These are phyloP conservation scores for Pleurostoma richardsiae DNA, from an alignment of 2,329 filamentous ascomycete species.

Conservation along the genomic window DNA sequence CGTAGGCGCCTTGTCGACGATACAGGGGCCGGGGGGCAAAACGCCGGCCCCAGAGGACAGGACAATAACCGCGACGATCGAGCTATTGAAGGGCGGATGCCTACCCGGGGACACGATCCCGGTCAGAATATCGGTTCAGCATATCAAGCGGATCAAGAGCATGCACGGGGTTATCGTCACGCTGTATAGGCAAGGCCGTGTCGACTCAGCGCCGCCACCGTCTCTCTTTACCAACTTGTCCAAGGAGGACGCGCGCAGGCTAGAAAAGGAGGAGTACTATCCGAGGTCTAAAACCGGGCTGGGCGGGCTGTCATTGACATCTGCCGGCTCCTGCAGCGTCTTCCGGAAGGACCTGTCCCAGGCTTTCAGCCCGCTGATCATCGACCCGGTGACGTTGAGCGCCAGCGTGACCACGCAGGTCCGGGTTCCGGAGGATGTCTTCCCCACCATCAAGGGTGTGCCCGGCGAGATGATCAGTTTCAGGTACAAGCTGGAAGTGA, in stretches of 20 bases:
- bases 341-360: slow-evolving; percentile 94
- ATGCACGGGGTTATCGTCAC: slow-evolving; percentile 91
- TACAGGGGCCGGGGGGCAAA: slow-evolving; percentile 28
- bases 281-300: slow-evolving; percentile 83
- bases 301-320: slow-evolving; percentile 79
- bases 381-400: slow-evolving; percentile 74
- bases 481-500: slow-evolving; percentile 87
- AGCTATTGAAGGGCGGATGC: slow-evolving; percentile 77
- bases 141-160: slow-evolving; percentile 86
- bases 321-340: slow-evolving; percentile 81
- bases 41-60: slow-evolving; percentile 54
- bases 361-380: slow-evolving; percentile 79
- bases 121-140: slow-evolving; percentile 75
- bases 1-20: slow-evolving; percentile 44
- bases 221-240: slow-evolving; percentile 47
- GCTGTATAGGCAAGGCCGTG: slow-evolving; percentile 82
- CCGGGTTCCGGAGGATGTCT: slow-evolving; percentile 82
- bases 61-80: slow-evolving; percentile 81
- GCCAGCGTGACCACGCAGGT: slow-evolving; percentile 79
- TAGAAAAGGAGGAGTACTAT: slow-evolving; percentile 78
- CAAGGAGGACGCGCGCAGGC: slow-evolving; percentile 60
- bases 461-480: slow-evolving; percentile 94
- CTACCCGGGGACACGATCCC: slow-evolving; percentile 80
- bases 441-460: slow-evolving; percentile 85
- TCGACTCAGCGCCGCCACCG: slow-evolving; percentile 66